phyloP scores from a whole-genome alignment of 768 basidiomycete species.

The Serendipita sp. region DNA sequence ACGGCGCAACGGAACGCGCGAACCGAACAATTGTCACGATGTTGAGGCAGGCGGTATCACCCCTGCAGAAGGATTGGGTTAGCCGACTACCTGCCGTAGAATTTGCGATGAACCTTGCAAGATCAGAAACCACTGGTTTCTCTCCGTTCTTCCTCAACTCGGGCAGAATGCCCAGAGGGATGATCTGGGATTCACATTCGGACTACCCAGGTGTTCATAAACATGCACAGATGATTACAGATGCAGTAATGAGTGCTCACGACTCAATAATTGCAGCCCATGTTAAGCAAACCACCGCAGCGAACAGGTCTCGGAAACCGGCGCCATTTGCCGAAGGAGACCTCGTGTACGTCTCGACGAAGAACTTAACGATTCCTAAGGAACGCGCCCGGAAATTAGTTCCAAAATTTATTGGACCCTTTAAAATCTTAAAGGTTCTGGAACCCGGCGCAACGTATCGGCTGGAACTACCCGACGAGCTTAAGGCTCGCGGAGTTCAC shows the following conservation, averaged over 20 bases:
- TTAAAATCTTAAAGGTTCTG: slow-evolving; percentile 12
- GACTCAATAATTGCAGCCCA: slow-evolving; percentile 16
- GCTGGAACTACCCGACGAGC: slow-evolving; percentile 16
- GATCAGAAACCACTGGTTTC: slow-evolving; percentile 21
- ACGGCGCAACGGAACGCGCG: slow-evolving; percentile 24
- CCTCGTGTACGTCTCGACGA: slow-evolving; percentile 21
- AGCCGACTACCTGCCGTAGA: slow-evolving; percentile 19
- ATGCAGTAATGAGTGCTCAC: slow-evolving; percentile 17
- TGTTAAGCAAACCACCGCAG: slow-evolving; percentile 16
- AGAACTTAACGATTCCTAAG: slow-evolving; percentile 22
- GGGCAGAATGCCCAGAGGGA: slow-evolving; percentile 18
- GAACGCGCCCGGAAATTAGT: slow-evolving; percentile 16
- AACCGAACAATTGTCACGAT: slow-evolving; percentile 20
- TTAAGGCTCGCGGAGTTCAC: slow-evolving; percentile 17
- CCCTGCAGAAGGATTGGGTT: slow-evolving; percentile 19
- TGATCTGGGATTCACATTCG: slow-evolving; percentile 18
- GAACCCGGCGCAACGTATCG: slow-evolving; percentile 12
- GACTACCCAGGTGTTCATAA: slow-evolving; percentile 17
- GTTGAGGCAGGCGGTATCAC: slow-evolving; percentile 14
- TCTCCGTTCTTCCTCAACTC: slow-evolving; percentile 23
- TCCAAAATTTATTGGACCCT: slow-evolving; percentile 29
- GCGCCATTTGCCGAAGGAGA: slow-evolving; percentile 16
- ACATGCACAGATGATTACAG: slow-evolving; percentile 15
- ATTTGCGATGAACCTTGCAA: slow-evolving; percentile 23
- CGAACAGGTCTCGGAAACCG: slow-evolving; percentile 14